These are phyloP conservation scores for Sparassis latifolia DNA, from an alignment of 1,284 basidiomycete genomes.

Conservation along the genomic window DNA sequence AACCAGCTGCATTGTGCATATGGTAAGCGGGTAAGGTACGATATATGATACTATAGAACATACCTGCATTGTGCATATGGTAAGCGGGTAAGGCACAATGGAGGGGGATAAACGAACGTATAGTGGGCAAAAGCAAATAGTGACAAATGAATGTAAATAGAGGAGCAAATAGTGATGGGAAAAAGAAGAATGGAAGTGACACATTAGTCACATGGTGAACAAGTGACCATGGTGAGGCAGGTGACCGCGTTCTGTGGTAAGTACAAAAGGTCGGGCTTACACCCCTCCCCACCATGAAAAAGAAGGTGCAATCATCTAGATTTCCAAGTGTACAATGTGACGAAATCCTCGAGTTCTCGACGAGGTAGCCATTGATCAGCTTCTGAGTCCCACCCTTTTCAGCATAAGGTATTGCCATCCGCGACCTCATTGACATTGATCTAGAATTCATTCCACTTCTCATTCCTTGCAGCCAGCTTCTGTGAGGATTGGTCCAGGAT, in stretches of 20 bases:
- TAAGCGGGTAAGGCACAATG: not conserved
- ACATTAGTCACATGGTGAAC: too few relatives aligned
- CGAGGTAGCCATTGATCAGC: slow-evolving; percentile 5
- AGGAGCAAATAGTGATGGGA: too few relatives aligned
- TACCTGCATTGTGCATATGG: not conserved
- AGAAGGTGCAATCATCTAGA: not conserved
- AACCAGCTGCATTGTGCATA: not conserved
- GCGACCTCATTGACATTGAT: slow-evolving; percentile 3
- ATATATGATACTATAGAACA: not conserved
- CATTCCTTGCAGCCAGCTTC: slow-evolving; percentile 9
- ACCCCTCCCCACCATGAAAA: not conserved
- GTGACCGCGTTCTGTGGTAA: not conserved
- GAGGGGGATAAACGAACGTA: not conserved
- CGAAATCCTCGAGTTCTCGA: not conserved
- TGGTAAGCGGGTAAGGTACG: not conserved
- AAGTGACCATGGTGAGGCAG: too few relatives aligned
- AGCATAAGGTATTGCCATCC: slow-evolving; percentile 9
- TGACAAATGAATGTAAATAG: too few relatives aligned
- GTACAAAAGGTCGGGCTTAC: not conserved
- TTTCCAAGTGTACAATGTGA: not conserved
- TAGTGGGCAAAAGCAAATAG: not conserved
- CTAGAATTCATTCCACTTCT: slow-evolving; percentile 10
- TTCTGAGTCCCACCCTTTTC: slow-evolving; percentile 11
- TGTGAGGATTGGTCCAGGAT: slow-evolving; percentile 10
- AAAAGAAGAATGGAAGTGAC: too few relatives aligned